These are phyloP conservation scores for Lecanicillium sp. DNA, from an alignment of 2,329 filamentous ascomycete species.

Conservation along the genomic window DNA sequence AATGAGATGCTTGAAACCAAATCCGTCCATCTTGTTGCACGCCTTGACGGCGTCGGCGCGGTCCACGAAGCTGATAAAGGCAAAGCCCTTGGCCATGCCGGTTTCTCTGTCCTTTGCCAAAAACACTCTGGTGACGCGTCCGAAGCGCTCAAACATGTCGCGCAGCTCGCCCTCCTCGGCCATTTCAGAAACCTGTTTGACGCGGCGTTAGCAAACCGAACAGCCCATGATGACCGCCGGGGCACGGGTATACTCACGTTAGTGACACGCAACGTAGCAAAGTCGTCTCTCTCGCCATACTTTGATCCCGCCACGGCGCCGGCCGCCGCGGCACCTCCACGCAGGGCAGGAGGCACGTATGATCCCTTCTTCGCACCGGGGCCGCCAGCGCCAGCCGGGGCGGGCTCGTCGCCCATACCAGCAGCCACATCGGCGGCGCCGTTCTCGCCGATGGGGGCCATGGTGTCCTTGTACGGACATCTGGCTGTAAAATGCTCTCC, in stretches of 20 bases:
- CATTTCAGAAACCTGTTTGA: conserved; percentile 80
- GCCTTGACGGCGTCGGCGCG: conserved; percentile 83
- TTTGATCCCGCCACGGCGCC: conserved; percentile 68
- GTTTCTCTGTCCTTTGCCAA: conserved; percentile 97
- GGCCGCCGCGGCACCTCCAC: conserved; percentile 55
- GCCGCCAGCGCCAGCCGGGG: conserved; percentile 36
- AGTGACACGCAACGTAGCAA: conserved; percentile 93
- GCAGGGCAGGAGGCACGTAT: conserved; percentile 90
- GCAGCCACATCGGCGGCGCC: conserved; percentile 46
- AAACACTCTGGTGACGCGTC: conserved; percentile 94
- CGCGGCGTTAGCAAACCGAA: conserved; percentile 19
- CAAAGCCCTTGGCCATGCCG: conserved; percentile 93
- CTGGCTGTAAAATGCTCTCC: conserved; percentile 99
- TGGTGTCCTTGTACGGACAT: conserved; percentile 99
- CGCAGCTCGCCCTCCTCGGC: conserved; percentile 92
- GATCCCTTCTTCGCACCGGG: conserved; percentile 62
- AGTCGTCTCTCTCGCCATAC: conserved; percentile 86
- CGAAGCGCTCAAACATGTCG: conserved; percentile 97
- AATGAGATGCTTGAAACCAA: conserved; percentile 81
- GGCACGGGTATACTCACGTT: conserved; percentile 72
- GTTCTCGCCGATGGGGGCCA: conserved; percentile 74
- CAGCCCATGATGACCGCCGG: neutral
- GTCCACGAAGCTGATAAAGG: conserved; percentile 96
- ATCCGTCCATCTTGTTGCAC: conserved; percentile 97
- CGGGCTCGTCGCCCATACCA: conserved; percentile 43